These are phyloP conservation scores for Penicillium capsulatum DNA, from an alignment of 2,329 filamentous ascomycete genomes.

Conservation along the genomic window DNA sequence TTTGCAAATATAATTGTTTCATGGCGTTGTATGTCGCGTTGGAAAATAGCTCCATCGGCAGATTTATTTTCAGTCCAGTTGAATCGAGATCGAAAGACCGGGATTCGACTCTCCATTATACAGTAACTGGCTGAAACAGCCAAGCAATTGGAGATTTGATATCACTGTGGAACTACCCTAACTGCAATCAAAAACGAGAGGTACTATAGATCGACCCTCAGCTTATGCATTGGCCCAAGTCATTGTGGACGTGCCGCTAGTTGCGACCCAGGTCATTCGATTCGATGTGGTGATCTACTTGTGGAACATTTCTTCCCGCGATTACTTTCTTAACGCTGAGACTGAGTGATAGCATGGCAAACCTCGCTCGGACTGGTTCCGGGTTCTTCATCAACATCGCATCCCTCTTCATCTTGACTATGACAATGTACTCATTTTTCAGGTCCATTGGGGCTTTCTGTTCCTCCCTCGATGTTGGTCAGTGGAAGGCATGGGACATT, in stretches of 20 bases:
- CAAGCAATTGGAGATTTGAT: too few relatives aligned
- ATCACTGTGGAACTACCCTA: too few relatives aligned
- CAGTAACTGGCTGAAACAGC: too few relatives aligned
- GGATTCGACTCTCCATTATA: too few relatives aligned
- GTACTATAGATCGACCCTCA: slow-evolving; percentile 61
- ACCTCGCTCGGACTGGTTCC: slow-evolving; percentile 53
- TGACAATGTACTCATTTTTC: slow-evolving; percentile 55
- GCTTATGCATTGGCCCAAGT: slow-evolving; percentile 58
- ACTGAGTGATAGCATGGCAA: slow-evolving; percentile 45
- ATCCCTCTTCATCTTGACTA: slow-evolving; percentile 52
- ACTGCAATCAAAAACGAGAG: too few relatives aligned
- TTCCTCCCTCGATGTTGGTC: slow-evolving; percentile 48
- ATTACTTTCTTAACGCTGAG: not conserved
- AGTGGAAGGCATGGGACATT: slow-evolving; percentile 8
- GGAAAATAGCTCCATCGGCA: too few relatives aligned
- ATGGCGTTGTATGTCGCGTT: too few relatives aligned
- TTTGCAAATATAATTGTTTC: too few relatives aligned
- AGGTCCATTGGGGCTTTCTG: slow-evolving; percentile 48
- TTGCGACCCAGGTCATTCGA: slow-evolving; percentile 55
- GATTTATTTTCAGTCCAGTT: too few relatives aligned
- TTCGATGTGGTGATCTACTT: slow-evolving; percentile 62
- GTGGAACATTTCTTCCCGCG: slow-evolving; percentile 19
- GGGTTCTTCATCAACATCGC: slow-evolving; percentile 61
- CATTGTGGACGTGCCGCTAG: slow-evolving; percentile 55
- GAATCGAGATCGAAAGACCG: too few relatives aligned